phyloP scores from a whole-genome alignment of 176 grass and related monocot genomes.

The Avena sativa region DNA sequence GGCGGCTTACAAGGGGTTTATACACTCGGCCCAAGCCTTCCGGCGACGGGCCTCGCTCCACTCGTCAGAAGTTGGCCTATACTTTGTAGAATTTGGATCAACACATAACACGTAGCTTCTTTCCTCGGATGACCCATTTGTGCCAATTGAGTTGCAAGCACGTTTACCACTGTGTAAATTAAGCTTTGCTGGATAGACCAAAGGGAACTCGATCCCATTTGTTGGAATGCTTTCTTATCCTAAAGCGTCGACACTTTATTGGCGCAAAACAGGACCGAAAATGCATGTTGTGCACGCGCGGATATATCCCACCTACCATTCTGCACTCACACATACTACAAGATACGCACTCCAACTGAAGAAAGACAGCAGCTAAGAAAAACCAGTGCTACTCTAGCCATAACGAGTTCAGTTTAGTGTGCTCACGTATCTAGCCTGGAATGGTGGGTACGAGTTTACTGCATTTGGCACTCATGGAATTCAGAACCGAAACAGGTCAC shows the following conservation, averaged over 20 bases:
- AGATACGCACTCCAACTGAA: background rate
- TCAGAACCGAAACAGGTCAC: background rate
- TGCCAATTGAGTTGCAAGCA: background rate
- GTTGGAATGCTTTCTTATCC: conserved; percentile 15
- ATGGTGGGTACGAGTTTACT: conserved; percentile 1
- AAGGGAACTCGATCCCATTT: background rate
- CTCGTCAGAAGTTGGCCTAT: too few relatives aligned
- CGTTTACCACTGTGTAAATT: background rate
- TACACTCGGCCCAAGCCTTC: too few relatives aligned
- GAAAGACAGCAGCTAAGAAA: background rate
- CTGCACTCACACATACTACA: background rate
- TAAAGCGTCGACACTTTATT: conserved; percentile 11
- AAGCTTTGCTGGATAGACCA: background rate
- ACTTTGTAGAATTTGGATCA: too few relatives aligned
- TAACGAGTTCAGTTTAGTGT: background rate
- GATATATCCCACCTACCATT: conserved; percentile 9
- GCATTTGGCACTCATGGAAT: background rate
- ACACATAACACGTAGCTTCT: background rate
- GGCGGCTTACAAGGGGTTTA: too few relatives aligned
- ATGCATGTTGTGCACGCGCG: background rate
- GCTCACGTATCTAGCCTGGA: background rate
- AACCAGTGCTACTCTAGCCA: background rate
- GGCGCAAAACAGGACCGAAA: background rate
- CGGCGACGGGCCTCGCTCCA: too few relatives aligned
- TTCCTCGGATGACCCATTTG: background rate